Base-by-base conservation (phyloP, 2,329 filamentous ascomycete species). In the Alternaria postmessia region DNA sequence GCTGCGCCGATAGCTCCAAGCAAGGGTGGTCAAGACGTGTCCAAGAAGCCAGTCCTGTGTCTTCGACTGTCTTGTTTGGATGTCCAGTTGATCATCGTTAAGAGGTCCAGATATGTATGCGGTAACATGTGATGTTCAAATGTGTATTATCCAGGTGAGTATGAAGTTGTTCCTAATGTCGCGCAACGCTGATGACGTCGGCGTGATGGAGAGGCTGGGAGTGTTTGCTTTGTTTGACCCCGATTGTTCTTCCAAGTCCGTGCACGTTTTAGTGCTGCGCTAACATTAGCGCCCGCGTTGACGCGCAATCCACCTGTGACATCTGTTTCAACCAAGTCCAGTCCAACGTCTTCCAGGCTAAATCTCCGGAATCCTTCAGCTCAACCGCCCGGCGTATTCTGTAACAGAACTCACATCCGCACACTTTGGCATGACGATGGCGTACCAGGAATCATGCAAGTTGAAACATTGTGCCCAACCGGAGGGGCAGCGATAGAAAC, bases 1-100 rank as follows among this genome's bases (percentile, higher is more conserved):
- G 53, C 53, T 65, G 60, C 30, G 52, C 60, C 68, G 68, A 74
- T 70, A 61, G 54, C 53, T 49, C 44, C 57, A 72, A 68, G 71
- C 63, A 74, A 73, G 73, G 72, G 65, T 48, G 41, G 59, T 69
- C 68, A 74, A 58, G 66, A 67, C 48, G 66, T 69, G 55, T 72
- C 67, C 49, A 72, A 54, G 63, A 69, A 70, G 32, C 69, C 61
- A 55, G 51, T 67, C 54, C 54, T 65, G 47, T 61, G 59, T 59
- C 59, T 69, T 66, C 39, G 60, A 61, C 56, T 43, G 56, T 53
- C 55, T 48, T 51, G 54, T 59, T 41, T 51, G 54, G 48, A 34
- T 52, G 51, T 51, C 44, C 39, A 56, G 57, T 28, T 48, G 57
- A 63, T 41, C 70, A 77, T 75, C 32, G 26, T 64, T 66, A 52